Evolutionary conservation across 2,329 filamentous ascomycete genomes (phyloP).

Genomic region (Pseudogymnoascus sp.): DNA sequence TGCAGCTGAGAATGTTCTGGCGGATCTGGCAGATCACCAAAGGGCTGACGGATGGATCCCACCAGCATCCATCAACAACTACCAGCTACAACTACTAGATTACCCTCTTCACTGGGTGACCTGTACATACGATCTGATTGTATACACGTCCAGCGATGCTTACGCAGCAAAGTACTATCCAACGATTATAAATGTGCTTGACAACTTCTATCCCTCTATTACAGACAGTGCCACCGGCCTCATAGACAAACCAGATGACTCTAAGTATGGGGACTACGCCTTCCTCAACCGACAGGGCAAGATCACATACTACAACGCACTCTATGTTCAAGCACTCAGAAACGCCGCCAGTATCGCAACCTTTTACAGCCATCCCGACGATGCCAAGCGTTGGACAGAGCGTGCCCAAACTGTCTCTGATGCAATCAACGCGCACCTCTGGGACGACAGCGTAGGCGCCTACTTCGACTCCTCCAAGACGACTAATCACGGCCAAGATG

Average conservation of each 20-base stretch:
- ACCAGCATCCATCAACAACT: conserved; percentile 36
- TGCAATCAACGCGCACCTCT: conserved; percentile 31
- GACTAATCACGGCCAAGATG: conserved; percentile 39
- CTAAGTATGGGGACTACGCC: conserved; percentile 42
- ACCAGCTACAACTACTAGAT: conserved; percentile 41
- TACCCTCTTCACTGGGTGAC: conserved; percentile 47
- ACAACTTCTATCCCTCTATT: conserved; percentile 38
- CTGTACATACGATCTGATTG: conserved; percentile 39
- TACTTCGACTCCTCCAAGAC: conserved; percentile 36
- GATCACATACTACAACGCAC: conserved; percentile 45
- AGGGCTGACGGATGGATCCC: conserved; percentile 45
- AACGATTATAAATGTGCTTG: conserved; percentile 34
- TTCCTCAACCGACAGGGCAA: conserved; percentile 40
- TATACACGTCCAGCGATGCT: conserved; percentile 40
- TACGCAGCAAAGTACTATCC: conserved; percentile 37
- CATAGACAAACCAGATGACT: conserved; percentile 34
- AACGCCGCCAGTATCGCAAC: conserved; percentile 37
- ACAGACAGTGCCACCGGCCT: conserved; percentile 34
- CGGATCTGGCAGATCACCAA: conserved; percentile 42
- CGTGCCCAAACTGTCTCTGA: conserved; percentile 30
- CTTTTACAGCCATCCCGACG: conserved; percentile 23
- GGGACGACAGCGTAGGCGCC: conserved; percentile 35
- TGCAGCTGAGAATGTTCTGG: conserved; percentile 39
- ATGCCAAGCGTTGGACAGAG: conserved; percentile 34
- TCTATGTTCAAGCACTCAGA: conserved; percentile 39